Evolutionary conservation across 2,329 filamentous ascomycete species (phyloP).

Genomic region (Aspergillus novoparasiticus): DNA sequence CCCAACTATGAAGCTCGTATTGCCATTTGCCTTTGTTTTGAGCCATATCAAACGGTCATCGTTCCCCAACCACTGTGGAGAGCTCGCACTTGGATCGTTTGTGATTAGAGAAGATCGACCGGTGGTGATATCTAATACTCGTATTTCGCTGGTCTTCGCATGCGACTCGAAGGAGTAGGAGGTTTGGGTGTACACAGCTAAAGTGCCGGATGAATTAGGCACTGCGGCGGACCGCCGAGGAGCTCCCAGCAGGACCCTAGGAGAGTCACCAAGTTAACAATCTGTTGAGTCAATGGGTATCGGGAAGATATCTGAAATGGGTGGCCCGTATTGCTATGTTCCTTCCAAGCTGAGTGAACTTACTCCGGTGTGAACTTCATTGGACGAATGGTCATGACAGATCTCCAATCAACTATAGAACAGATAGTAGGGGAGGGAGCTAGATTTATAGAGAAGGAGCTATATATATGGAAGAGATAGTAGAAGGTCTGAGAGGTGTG

Average conservation of each 20-base stretch:
- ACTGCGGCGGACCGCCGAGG: conserved; percentile 49
- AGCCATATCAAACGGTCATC: conserved; percentile 50
- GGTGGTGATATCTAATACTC: conserved; percentile 46
- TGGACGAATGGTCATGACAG: conserved; percentile 43
- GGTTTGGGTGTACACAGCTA: conserved; percentile 51
- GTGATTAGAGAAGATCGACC: conserved; percentile 46
- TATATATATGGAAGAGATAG: not conserved
- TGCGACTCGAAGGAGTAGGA: conserved; percentile 55
- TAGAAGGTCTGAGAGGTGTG: not conserved
- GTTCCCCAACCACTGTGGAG: conserved; percentile 50
- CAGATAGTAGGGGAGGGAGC: conserved; percentile 14
- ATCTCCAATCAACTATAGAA: conserved; percentile 22
- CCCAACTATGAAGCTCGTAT: conserved; percentile 49
- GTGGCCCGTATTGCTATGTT: not conserved
- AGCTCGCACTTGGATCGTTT: conserved; percentile 48
- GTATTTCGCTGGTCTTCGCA: conserved; percentile 49
- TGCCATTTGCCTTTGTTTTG: conserved; percentile 48
- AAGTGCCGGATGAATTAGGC: conserved; percentile 49
- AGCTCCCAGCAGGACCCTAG: conserved; percentile 49
- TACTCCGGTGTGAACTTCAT: conserved; percentile 49
- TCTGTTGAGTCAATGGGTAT: not conserved
- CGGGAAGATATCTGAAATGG: not conserved
- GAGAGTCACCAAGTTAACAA: conserved; percentile 4
- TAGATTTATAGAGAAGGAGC: too few relatives aligned
- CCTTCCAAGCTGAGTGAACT: conserved; percentile 9